phyloP scores from a whole-genome alignment of 768 basidiomycete species.

The Collybia sordida region DNA sequence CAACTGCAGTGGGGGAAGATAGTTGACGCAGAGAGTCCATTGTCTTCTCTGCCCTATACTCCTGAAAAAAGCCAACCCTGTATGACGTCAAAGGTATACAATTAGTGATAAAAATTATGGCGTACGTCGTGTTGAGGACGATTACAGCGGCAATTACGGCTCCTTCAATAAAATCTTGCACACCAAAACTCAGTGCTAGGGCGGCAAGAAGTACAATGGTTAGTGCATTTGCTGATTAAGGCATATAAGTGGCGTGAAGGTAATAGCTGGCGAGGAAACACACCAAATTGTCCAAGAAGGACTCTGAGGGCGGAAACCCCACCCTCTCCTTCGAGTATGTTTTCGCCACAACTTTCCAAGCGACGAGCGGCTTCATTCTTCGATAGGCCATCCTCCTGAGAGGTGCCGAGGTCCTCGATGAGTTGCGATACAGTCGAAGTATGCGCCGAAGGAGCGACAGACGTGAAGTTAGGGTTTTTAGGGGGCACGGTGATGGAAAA shows the following conservation, averaged over 20 bases:
- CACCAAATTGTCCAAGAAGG: conserved; percentile 34
- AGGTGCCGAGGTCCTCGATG: conserved; percentile 29
- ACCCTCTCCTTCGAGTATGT: conserved; percentile 30
- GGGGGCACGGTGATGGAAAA: conserved; percentile 31
- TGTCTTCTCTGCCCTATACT: conserved; percentile 48
- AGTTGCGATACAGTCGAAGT: conserved; percentile 27
- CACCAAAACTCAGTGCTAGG: conserved; percentile 54
- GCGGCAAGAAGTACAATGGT: conserved; percentile 34
- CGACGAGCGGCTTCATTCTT: conserved; percentile 33
- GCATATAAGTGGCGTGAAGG: not conserved
- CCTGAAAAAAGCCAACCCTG: conserved; percentile 45
- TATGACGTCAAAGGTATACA: not conserved
- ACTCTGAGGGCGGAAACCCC: conserved; percentile 34
- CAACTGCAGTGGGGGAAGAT: conserved; percentile 45
- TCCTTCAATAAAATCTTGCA: conserved; percentile 52
- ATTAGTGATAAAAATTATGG: conserved; percentile 1
- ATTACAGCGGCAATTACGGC: conserved; percentile 49
- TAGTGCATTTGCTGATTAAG: conserved; percentile 37
- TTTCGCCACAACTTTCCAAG: conserved; percentile 30
- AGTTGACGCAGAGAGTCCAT: conserved; percentile 50
- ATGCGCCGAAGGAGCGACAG: conserved; percentile 30
- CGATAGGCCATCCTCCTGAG: conserved; percentile 31
- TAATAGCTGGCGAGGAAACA: conserved; percentile 1
- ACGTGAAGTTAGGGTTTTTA: conserved; percentile 27
- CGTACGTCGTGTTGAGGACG: conserved; percentile 39